Evolutionary conservation across 176 grass and related monocot genomes (phyloP).

Genomic region (Eremochloa ophiuroides): DNA sequence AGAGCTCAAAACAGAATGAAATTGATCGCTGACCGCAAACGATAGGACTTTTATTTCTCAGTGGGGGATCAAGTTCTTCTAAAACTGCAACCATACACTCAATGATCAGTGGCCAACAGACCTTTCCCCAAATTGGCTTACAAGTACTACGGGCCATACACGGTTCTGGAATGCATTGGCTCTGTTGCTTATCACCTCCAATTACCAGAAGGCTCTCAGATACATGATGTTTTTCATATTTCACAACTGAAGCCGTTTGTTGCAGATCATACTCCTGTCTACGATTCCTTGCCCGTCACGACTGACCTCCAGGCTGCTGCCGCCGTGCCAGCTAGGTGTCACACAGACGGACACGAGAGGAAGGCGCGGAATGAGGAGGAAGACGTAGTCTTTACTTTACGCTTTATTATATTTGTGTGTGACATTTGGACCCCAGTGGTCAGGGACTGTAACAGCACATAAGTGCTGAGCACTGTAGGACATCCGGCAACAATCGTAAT

Average conservation of each 20-base stretch:
- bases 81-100: background rate
- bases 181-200: fast-evolving
- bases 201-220: fast-evolving
- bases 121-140: background rate
- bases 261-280: background rate
- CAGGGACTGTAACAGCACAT: no score
- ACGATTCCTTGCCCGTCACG: no score
- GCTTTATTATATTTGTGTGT: no score
- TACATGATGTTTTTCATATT: background rate
- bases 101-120: background rate
- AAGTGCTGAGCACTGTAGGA: no score
- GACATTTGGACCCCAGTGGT: no score
- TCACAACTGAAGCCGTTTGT: background rate
- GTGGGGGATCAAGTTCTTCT: background rate
- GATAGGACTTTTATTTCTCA: fast-evolving
- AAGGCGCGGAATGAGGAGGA: no score
- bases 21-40: fast-evolving
- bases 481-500: no score
- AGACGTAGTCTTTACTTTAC: no score
- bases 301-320: no score
- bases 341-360: no score
- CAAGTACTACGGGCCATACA: background rate
- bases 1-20: background rate
- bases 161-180: fast-evolving
- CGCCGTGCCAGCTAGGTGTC: fast-evolving